A percentile compares a stretch with the other conserved stretches of the same genome.
phyloP scores from a whole-genome alignment of 768 basidiomycete species.

The Podaxis sp. region DNA sequence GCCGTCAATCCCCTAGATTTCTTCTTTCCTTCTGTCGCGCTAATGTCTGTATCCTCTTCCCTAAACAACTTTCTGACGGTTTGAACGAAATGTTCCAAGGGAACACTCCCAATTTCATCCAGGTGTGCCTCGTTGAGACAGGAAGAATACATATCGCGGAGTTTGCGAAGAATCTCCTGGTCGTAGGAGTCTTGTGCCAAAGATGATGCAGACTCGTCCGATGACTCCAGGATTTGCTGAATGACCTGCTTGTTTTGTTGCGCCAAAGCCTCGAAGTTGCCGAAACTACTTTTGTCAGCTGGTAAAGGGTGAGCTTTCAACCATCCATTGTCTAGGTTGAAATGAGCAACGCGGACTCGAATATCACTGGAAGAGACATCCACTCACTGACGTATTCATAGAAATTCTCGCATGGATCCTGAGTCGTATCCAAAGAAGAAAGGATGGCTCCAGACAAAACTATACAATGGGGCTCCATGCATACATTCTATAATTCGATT shows the following conservation, averaged over 20 bases:
- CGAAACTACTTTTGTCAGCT: constrained; percentile 74
- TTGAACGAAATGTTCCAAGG: constrained; percentile 66
- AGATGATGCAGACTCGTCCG: constrained; percentile 36
- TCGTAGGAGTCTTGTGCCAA: constrained; percentile 41
- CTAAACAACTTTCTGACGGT: constrained; percentile 61
- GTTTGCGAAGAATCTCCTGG: constrained; percentile 58
- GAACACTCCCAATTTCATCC: constrained; percentile 69
- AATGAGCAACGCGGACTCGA: neutral
- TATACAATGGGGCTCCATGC: constrained; percentile 80
- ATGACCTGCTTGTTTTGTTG: constrained; percentile 80
- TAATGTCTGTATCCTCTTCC: constrained; percentile 45
- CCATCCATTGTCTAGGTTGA: constrained; percentile 80
- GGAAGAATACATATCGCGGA: constrained; percentile 71
- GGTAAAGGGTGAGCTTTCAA: constrained; percentile 80
- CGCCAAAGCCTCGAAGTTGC: constrained; percentile 69
- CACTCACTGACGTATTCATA: constrained; percentile 88
- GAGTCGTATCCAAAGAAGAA: constrained; percentile 71
- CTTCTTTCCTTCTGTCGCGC: constrained; percentile 24
- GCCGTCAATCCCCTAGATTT: constrained; percentile 68
- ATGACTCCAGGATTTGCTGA: constrained; percentile 60
- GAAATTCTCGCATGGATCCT: constrained; percentile 96
- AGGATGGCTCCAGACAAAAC: constrained; percentile 81
- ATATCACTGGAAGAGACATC: neutral
- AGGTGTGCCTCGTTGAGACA: constrained; percentile 82
- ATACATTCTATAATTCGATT: constrained; percentile 48